phyloP scores from a whole-genome alignment of 345 rosid species.

The Corymbia maculata region DNA sequence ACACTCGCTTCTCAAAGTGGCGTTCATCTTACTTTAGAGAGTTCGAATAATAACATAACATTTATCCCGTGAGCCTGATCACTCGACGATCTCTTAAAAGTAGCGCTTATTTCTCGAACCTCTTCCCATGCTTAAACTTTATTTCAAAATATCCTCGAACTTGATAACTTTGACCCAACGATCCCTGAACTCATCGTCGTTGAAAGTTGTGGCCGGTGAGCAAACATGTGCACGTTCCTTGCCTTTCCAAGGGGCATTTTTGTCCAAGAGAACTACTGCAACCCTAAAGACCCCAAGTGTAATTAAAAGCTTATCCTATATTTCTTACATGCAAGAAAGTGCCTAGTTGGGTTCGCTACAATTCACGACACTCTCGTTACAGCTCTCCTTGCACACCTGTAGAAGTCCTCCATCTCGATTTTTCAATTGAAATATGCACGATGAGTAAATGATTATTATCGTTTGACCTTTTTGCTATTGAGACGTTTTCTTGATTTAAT shows the following conservation, averaged over 20 bases:
- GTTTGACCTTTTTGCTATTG: background rate
- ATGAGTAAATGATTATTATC: background rate
- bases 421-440: background rate
- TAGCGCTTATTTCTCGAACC: background rate
- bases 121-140: background rate
- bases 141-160: fast-evolving
- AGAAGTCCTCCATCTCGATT: background rate
- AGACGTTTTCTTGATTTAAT: background rate
- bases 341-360: fast-evolving
- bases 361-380: background rate
- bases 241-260: background rate
- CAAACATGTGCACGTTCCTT: fast-evolving
- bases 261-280: fast-evolving
- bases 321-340: background rate
- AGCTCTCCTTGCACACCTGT: fast-evolving
- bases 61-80: background rate
- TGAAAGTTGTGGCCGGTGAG: background rate
- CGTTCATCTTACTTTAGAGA: background rate
- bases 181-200: background rate
- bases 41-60: background rate
- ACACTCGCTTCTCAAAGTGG: fast-evolving
- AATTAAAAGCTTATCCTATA: background rate
- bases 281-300: background rate
- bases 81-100: background rate
- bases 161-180: background rate